Base-by-base conservation (phyloP, 768 basidiomycete genomes). In the Roridomyces roridus region DNA sequence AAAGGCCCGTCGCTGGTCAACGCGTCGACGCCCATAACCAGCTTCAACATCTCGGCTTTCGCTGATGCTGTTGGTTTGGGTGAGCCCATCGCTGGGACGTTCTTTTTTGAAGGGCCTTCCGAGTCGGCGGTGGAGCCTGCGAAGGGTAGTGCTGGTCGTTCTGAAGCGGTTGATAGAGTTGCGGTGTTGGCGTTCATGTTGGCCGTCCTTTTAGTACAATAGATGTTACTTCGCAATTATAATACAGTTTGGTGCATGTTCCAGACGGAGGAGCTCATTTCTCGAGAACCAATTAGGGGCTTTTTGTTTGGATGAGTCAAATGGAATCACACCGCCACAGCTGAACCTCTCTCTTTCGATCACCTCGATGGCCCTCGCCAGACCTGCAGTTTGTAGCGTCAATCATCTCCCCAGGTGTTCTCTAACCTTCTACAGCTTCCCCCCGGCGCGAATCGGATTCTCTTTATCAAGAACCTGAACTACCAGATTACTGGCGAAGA, bases 401-500 rank as follows among this genome's bases (percentile, higher is more conserved):
- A 28, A 43, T 24, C 37, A 20, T 18, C 17, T 12, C 61, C 47
- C 20, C 50, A 24, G 8, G 4, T 25, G 14, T 50, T 35, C 10
- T 34, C 43, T 53, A 51, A 46, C 54, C 18, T 26, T 28, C 52
- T 43, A 11, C 25, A 93, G 92, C 85, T 95, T n/a, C 93, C 93
- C 4, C 89, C 93, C 23, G 92, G 93, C 50, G 94, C 92, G 17
- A 95, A 95, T 69, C 85, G 94, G 42, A 92, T 96, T 51, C 83
- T 96, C 39, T 96, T 94, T 66, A 92, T 95, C 24, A 96, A 96
- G 74, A 96, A 96, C 68, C 75, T 96, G 50, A 94, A 91, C 73
- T 96, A 95, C 75, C 87, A 88, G 72, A 94, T 94, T 63, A 94
- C 88, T 28, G 95, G 95, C 49, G 91, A 94, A 59, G 95, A 98